Percentiles rank a stretch among this genome's conserved stretches.
Evolutionary conservation across 129 eudicot genomes (phyloP).

Genomic region (Lonicera japonica): DNA sequence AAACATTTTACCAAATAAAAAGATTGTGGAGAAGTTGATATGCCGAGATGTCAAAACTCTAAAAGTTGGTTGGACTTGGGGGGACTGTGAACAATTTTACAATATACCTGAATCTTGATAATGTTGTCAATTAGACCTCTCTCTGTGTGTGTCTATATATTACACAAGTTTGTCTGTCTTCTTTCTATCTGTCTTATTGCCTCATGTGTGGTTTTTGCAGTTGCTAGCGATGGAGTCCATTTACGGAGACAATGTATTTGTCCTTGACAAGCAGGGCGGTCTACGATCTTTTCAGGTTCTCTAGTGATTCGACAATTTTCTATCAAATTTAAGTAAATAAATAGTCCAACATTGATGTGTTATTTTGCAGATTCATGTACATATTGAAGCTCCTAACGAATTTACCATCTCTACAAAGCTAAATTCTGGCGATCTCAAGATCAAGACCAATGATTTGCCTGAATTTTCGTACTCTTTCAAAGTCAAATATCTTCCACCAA

Average conservation of each 20-base stretch:
- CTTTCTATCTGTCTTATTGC: neutral
- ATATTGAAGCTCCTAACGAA: constrained; percentile 49
- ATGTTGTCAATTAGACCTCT: neutral
- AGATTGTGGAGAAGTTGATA: no score
- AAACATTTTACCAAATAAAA: no score
- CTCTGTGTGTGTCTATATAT: neutral
- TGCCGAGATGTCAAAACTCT: no score
- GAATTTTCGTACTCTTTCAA: constrained; percentile 65
- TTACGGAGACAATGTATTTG: constrained; percentile 61
- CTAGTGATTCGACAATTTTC: neutral
- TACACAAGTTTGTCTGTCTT: neutral
- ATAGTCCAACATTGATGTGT: constrained; percentile 1
- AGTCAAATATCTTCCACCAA: constrained; percentile 71
- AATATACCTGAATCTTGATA: neutral
- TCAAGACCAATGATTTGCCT: constrained; percentile 14
- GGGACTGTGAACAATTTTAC: neutral
- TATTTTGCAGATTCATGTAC: constrained; percentile 56
- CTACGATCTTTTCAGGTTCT: constrained; percentile 68
- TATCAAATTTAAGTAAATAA: constrained; percentile 4
- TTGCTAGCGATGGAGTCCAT: constrained; percentile 78
- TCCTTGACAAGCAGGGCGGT: constrained; percentile 49
- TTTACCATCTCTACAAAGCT: constrained; percentile 49
- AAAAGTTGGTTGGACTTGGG: neutral
- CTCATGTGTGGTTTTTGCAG: constrained; percentile 26
- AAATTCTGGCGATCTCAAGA: constrained; percentile 23